A percentile compares a stretch with the other conserved stretches of the same genome.
Evolutionary conservation across 768 basidiomycete genomes (phyloP).

Genomic region (Auricularia heimuer): DNA sequence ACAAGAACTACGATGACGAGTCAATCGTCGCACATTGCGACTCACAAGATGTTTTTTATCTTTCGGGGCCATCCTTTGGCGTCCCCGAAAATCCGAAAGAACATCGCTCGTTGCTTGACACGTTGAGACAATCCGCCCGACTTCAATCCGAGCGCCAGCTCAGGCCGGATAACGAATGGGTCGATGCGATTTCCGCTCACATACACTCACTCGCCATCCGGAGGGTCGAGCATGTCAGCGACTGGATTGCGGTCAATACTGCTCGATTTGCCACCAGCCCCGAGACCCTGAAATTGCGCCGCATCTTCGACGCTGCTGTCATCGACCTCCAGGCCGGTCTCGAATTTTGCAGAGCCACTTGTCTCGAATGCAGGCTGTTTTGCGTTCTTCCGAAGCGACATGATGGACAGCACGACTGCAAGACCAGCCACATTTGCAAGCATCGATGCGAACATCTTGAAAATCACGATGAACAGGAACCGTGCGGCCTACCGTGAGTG

Average conservation of each 20-base stretch:
- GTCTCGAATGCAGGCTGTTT: conserved; percentile 36
- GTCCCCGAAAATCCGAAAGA: conserved; percentile 8
- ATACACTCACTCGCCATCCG: conserved; percentile 30
- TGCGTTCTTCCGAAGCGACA: conserved; percentile 41
- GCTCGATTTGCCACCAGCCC: conserved; percentile 31
- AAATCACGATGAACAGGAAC: conserved; percentile 21
- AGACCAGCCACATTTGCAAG: conserved; percentile 38
- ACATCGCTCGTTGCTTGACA: conserved; percentile 18
- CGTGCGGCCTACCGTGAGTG: conserved; percentile 41
- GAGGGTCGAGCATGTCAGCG: conserved; percentile 37
- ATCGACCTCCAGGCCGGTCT: conserved; percentile 38
- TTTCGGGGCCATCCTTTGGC: conserved; percentile 7
- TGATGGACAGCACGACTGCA: conserved; percentile 39
- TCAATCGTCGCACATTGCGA: conserved; percentile 28
- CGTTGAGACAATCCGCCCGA: conserved; percentile 23
- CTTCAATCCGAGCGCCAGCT: conserved; percentile 22
- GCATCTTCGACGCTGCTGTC: conserved; percentile 31
- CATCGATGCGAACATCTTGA: conserved; percentile 35
- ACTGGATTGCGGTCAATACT: conserved; percentile 44
- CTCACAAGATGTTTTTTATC: conserved; percentile 27
- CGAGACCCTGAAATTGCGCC: conserved; percentile 33
- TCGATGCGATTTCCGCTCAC: conserved; percentile 25
- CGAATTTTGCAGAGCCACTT: conserved; percentile 41
- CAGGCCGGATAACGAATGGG: conserved; percentile 34
- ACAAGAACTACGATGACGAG: conserved; percentile 46